These are phyloP conservation scores for Tetrahymena thermophila DNA, from an alignment of 73 alveolate species.

Conservation along the genomic window DNA sequence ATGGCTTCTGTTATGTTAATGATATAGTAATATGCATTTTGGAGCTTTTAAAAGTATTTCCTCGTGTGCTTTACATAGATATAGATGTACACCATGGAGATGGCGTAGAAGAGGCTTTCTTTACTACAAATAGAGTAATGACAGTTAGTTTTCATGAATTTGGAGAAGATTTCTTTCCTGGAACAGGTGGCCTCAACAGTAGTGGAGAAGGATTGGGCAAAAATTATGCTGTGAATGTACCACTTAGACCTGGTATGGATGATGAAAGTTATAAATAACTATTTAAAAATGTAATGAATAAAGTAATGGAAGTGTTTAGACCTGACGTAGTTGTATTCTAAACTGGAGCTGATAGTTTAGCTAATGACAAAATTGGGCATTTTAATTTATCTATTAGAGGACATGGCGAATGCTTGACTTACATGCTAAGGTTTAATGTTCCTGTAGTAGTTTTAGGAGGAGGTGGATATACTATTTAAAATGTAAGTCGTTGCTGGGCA, in stretches of 20 bases:
- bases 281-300: constrained; percentile 73
- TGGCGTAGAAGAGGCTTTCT: constrained; percentile 99
- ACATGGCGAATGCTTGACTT: constrained; percentile 92
- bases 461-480: constrained; percentile 96
- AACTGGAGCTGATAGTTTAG: constrained; percentile 96
- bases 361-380: constrained; percentile 93
- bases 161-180: constrained; percentile 97
- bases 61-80: constrained; percentile 92
- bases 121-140: constrained; percentile 89
- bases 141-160: constrained; percentile 91
- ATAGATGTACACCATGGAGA: constrained; percentile 98
- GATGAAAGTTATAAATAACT: constrained; percentile 77
- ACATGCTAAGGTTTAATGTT: constrained; percentile 75
- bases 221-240: constrained; percentile 92
- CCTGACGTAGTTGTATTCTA: constrained; percentile 96
- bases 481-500: constrained; percentile 98
- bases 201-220: constrained; percentile 88
- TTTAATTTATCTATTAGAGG: constrained; percentile 91
- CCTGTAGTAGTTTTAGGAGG: constrained; percentile 96
- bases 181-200: constrained; percentile 88
- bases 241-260: constrained; percentile 90
- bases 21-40: constrained; percentile 91
- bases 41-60: constrained; percentile 87
- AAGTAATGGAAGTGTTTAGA: constrained; percentile 76
- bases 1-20: constrained; percentile 96